A percentile compares a stretch with the other conserved stretches of the same genome.
These are phyloP conservation scores for Pythium dissotocum DNA, from an alignment of 352 stramenopile species.

Conservation along the genomic window DNA sequence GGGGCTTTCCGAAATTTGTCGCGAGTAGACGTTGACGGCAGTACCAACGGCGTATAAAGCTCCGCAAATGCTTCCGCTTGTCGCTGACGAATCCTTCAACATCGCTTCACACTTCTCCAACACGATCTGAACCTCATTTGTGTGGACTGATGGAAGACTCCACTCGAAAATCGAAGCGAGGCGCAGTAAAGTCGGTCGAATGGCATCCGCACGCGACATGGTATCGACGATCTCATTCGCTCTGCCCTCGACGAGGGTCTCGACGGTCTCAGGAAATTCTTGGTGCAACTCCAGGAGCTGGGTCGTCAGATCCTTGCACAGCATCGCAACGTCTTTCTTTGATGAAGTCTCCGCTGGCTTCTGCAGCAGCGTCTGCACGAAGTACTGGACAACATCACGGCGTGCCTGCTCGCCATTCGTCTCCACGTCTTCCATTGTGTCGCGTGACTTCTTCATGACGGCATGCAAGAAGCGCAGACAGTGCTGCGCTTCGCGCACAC, in stretches of 20 bases:
- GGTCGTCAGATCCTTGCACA: constrained; percentile 10
- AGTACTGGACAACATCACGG: constrained; percentile 44
- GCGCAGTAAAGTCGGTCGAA: neutral
- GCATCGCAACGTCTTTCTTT: constrained; percentile 9
- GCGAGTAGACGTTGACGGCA: neutral
- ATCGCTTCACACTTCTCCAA: neutral
- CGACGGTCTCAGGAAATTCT: constrained; percentile 6
- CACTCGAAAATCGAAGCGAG: constrained; percentile 21
- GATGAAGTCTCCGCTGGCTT: neutral
- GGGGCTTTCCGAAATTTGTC: neutral
- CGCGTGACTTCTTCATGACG: constrained; percentile 36
- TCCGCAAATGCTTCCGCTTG: neutral
- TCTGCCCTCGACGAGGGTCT: constrained; percentile 1
- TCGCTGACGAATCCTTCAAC: neutral
- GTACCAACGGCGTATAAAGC: constrained; percentile 17
- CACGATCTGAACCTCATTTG: neutral
- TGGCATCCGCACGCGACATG: constrained; percentile 6
- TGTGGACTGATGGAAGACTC: constrained; percentile 14
- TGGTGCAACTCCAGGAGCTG: constrained; percentile 21
- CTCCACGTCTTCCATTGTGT: constrained; percentile 20
- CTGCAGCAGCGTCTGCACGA: constrained; percentile 47
- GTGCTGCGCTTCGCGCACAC: constrained; percentile 36
- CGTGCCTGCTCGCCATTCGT: constrained; percentile 25
- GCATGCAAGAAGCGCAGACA: constrained; percentile 57
- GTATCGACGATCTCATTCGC: constrained; percentile 9